phyloP scores from a whole-genome alignment of 2,329 filamentous ascomycete genomes.

The Calonectria pauciramosa region DNA sequence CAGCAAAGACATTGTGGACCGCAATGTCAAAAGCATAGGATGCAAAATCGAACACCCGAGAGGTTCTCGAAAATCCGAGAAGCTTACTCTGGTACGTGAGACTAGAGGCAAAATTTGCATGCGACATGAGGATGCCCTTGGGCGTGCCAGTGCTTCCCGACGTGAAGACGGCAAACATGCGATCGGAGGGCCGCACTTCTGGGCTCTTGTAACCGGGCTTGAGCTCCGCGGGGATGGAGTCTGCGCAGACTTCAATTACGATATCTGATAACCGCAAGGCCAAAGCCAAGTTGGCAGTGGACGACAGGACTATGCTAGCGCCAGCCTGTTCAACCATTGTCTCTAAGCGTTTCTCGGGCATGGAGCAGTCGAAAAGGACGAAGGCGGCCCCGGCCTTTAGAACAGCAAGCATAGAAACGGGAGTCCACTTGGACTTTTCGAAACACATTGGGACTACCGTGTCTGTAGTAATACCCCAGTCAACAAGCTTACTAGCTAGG shows the following conservation, averaged over 20 bases:
- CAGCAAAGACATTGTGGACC: conserved; percentile 24
- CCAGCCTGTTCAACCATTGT: not conserved
- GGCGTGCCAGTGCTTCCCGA: conserved; percentile 46
- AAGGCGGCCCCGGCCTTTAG: not conserved
- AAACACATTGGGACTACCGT: not conserved
- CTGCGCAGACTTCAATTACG: not conserved
- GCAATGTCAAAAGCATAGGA: conserved; percentile 34
- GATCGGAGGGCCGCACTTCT: not conserved
- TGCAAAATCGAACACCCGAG: conserved; percentile 21
- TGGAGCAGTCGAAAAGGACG: not conserved
- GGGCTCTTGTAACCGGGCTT: too few species aligned
- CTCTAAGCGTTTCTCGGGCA: not conserved
- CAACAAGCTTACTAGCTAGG: not conserved
- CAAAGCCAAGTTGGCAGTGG: not conserved
- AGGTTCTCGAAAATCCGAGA: not conserved
- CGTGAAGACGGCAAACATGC: conserved; percentile 41
- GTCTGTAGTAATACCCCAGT: not conserved
- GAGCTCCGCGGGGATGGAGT: too few species aligned
- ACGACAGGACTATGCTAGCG: not conserved
- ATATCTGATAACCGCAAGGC: not conserved
- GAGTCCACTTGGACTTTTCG: not conserved
- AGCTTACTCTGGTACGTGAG: not conserved
- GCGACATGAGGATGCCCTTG: conserved; percentile 40
- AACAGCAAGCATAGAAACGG: not conserved
- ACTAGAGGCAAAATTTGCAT: conserved; percentile 21